Conservation (phyloP, 2,329 filamentous ascomycete species). For the Microcyclospora pomicola region DNA sequence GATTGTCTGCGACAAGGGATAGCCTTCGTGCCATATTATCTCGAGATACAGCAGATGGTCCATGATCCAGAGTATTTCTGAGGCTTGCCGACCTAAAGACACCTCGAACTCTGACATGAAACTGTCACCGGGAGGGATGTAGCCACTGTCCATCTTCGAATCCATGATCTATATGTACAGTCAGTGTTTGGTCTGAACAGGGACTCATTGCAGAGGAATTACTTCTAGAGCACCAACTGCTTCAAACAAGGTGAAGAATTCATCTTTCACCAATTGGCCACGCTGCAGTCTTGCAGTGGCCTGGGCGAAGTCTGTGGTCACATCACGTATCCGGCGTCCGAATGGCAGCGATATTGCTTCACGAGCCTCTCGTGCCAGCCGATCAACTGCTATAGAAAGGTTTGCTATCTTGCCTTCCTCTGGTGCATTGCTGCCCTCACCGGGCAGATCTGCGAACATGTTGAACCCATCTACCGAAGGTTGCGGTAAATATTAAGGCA, state of each 20-base stretch:
- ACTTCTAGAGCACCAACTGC: constrained; percentile 74
- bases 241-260: constrained; percentile 84
- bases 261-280: constrained; percentile 87
- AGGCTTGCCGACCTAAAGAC: constrained; percentile 17
- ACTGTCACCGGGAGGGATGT: constrained; percentile 61
- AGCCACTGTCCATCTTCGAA: constrained; percentile 95
- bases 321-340: constrained; percentile 14
- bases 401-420: constrained; percentile 3
- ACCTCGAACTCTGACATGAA: constrained; percentile 51
- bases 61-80: constrained; percentile 82
- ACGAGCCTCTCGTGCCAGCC: constrained; percentile 14
- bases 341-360: constrained; percentile 2
- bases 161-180: constrained; percentile 70
- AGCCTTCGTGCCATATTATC: constrained; percentile 96
- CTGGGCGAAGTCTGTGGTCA: constrained; percentile 22
- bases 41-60: constrained; percentile 85
- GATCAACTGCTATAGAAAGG: constrained; percentile 5
- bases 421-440: neutral
- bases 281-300: constrained; percentile 42
- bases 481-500: too few relatives aligned
- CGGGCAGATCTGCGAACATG: neutral
- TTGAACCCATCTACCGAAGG: too few relatives aligned
- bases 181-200: neutral
- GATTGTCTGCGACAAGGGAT: constrained; percentile 84
- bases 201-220: constrained; percentile 2